Evolutionary conservation across 148 eudicot species (phyloP).

Genomic region (Talinum fruticosum): DNA sequence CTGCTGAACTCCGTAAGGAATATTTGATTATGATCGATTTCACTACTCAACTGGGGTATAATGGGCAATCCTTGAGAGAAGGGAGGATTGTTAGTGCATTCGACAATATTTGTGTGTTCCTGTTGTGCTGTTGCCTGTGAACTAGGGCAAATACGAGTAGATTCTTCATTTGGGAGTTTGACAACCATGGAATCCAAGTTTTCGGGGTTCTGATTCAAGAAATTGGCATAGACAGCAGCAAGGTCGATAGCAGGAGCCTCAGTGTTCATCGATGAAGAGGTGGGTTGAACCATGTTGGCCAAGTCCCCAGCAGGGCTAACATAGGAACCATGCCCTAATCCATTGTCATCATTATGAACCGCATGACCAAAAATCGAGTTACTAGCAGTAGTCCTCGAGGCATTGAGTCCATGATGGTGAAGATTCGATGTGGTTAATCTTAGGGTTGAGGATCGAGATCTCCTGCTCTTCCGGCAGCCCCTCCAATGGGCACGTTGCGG

Average conservation of each 20-base stretch:
- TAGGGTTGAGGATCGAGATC: conserved; percentile 23
- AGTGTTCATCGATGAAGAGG: conserved; percentile 4
- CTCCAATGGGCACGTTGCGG: conserved; percentile 29
- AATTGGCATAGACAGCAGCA: conserved; percentile 29
- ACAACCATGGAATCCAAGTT: conserved; percentile 9
- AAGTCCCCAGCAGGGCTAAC: conserved; percentile 7
- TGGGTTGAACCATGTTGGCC: conserved; percentile 18
- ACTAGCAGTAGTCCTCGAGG: conserved; percentile 9
- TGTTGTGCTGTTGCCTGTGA: neutral
- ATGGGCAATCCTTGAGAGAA: conserved; percentile 15
- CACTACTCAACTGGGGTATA: conserved; percentile 13
- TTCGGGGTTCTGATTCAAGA: conserved; percentile 19
- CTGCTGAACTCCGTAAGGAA: conserved; percentile 9
- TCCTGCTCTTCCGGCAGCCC: conserved; percentile 30
- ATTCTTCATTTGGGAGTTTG: conserved; percentile 16
- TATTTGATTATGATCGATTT: neutral
- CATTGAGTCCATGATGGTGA: conserved; percentile 10
- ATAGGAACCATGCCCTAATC: neutral
- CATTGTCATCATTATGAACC: neutral
- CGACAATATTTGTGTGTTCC: neutral
- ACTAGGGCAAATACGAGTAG: conserved; percentile 10
- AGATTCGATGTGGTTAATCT: conserved; percentile 1
- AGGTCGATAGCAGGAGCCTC: conserved; percentile 24
- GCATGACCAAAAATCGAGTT: conserved; percentile 3
- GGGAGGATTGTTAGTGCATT: neutral